A percentile compares a stretch with the other conserved stretches of the same genome.
Conservation (phyloP, 768 basidiomycete genomes). For the Russula earlei region DNA sequence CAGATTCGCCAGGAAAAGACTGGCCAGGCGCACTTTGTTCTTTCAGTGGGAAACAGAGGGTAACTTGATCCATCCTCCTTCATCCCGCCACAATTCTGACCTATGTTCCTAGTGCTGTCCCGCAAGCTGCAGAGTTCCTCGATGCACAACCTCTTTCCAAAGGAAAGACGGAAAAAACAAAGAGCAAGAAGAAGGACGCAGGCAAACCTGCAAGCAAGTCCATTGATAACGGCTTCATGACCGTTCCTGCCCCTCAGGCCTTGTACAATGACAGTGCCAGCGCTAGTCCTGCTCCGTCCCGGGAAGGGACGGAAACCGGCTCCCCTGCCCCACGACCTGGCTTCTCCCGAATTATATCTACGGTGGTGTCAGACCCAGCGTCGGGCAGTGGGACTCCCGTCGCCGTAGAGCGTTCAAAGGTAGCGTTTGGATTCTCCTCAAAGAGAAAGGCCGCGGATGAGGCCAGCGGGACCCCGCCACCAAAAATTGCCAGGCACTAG, state of each 20-base stretch:
- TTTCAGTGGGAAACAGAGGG: slow-evolving; percentile 92
- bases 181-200: slow-evolving; percentile 68
- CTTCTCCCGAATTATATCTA: slow-evolving; percentile 66
- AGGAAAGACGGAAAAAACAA: slow-evolving; percentile 73
- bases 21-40: slow-evolving; percentile 92
- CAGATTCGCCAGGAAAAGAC: slow-evolving; percentile 87
- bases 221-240: slow-evolving; percentile 59
- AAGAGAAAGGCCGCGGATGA: slow-evolving; percentile 79
- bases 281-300: slow-evolving; percentile 36
- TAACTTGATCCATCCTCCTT: slow-evolving; percentile 30
- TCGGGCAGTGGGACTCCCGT: slow-evolving; percentile 43
- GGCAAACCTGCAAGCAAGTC: slow-evolving; percentile 42
- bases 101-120: slow-evolving; percentile 54
- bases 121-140: slow-evolving; percentile 74
- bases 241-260: slow-evolving; percentile 48
- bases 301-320: slow-evolving; percentile 32
- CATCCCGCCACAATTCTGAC: slow-evolving; percentile 6
- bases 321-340: slow-evolving; percentile 65
- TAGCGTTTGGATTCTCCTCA: slow-evolving; percentile 65
- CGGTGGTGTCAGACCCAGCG: slow-evolving; percentile 39
- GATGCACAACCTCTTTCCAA: slow-evolving; percentile 75
- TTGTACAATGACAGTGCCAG: slow-evolving; percentile 30
- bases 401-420: slow-evolving; percentile 57
- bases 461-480: slow-evolving; percentile 51
- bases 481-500: slow-evolving; percentile 37